Base-by-base conservation (phyloP, 805 yeast genomes). In the Candida ulmi region DNA sequence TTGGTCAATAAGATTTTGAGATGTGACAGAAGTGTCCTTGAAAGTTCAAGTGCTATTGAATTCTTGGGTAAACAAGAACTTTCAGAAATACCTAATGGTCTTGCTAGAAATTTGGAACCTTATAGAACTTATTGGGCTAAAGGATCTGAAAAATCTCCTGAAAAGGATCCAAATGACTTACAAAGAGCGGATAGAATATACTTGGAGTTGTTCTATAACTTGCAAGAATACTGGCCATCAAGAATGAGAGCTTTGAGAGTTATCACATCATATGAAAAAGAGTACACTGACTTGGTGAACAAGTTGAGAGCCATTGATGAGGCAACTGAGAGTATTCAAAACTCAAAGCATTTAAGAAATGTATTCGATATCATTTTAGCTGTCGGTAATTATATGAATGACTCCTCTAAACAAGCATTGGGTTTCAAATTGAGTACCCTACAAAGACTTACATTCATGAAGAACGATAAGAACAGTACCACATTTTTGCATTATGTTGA, bases 331-430 rank as follows among this genome's bases (percentile, higher is more conserved):
- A 66, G 72, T 23, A 64, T 84, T 18, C 68, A 65, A 38, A 61
- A 66, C 12, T 81, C 88, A 0, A 51, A 65, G 15, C 69, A 76
- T 29, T 69, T 84, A 52, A 70, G 76, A 45, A 68, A 69, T 38
- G 73, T 83, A 3, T 71, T 84, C 43, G 78, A 74, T 45, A 74
- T 84, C 32, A 80, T 84, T 44, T 74, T 81, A 47, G 78, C 80
- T 12, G 76, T 84, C 41, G 95, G 93, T 45, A 84, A 84, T 51
- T 83, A 75, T 50, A 84, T 84, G 93, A 84, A 84, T 55, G 88
- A 81, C 51, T 60, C 69, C 7, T 68, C 81, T 4, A 83, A 80
- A 51, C 72, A 74, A 45, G 88, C 86, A 0, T 68, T 68, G 26
- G 95, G 95, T 17, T 83, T 84, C 60, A 80, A 74, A 50, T 64